A percentile compares a stretch with the other conserved stretches of the same genome.
Conservation (phyloP, 192 early-diverging fungal species). For the Coemansia sp. region DNA sequence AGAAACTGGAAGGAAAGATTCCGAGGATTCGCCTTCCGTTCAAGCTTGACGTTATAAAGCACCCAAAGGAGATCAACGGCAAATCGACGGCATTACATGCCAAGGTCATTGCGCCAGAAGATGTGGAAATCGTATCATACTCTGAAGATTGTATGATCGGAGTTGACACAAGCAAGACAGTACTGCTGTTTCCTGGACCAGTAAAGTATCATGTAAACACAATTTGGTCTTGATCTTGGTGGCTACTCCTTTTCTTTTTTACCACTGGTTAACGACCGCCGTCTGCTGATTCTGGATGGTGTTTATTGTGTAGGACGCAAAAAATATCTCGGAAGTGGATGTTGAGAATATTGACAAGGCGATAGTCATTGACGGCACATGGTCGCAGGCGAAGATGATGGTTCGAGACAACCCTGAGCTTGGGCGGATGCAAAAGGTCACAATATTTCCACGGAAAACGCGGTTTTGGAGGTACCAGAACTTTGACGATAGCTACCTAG, state of each 20-base stretch:
- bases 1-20: conserved; percentile 51
- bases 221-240: neutral
- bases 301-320: conserved; percentile 58
- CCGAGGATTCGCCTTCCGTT: conserved; percentile 73
- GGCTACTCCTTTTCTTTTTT: no score
- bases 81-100: conserved; percentile 92
- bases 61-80: conserved; percentile 75
- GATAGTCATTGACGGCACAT: conserved; percentile 95
- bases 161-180: conserved; percentile 65
- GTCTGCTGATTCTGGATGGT: conserved; percentile 18
- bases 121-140: conserved; percentile 67
- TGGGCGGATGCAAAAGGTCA: conserved; percentile 60
- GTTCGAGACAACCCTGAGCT: conserved; percentile 55
- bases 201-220: conserved; percentile 12
- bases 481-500: conserved; percentile 70
- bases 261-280: no score
- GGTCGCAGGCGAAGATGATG: conserved; percentile 80
- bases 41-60: conserved; percentile 77
- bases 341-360: conserved; percentile 68
- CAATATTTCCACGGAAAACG: conserved; percentile 73
- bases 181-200: conserved; percentile 87
- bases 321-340: conserved; percentile 69
- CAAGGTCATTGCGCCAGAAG: conserved; percentile 69
- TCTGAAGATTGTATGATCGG: conserved; percentile 57
- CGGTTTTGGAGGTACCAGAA: conserved; percentile 92